Conservation (phyloP, 768 basidiomycete genomes). For the Candolleomyces eurysporus region DNA sequence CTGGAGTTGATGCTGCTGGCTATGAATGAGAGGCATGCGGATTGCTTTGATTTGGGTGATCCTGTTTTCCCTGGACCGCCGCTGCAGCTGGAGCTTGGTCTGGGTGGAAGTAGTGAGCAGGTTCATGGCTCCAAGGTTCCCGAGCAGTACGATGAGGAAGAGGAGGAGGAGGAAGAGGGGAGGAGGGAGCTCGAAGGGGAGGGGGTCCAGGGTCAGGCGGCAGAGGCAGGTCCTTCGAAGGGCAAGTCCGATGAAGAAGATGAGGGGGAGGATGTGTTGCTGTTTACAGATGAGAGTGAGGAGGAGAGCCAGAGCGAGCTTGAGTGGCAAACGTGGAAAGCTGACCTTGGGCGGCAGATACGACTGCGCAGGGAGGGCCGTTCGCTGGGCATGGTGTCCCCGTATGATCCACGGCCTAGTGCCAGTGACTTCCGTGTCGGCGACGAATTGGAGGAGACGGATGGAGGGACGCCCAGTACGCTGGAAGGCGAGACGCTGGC, state of each 20-base stretch:
- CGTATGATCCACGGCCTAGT: conserved; percentile 8
- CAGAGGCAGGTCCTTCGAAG: conserved; percentile 3
- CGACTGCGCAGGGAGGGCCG: conserved; percentile 12
- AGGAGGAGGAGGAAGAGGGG: conserved; percentile 13
- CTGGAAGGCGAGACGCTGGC: background rate
- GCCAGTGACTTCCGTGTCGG: conserved; percentile 12
- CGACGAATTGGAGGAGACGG: conserved; percentile 13
- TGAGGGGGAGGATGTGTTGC: conserved; percentile 4
- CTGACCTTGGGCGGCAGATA: conserved; percentile 44
- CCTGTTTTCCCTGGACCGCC: conserved; percentile 8
- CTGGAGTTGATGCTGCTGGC: conserved; percentile 45
- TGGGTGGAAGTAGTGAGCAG: conserved; percentile 8
- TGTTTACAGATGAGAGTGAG: conserved; percentile 28
- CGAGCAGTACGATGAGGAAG: conserved; percentile 8
- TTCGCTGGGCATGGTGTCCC: background rate
- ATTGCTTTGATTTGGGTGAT: conserved; percentile 7
- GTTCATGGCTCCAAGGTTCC: conserved; percentile 7
- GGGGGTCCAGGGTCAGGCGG: conserved; percentile 10
- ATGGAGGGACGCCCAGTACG: background rate
- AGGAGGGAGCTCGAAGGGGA: too few relatives aligned
- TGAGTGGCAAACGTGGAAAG: conserved; percentile 70
- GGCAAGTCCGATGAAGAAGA: conserved; percentile 7
- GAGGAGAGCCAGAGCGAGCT: conserved; percentile 50
- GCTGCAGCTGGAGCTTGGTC: conserved; percentile 6
- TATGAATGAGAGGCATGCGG: conserved; percentile 9